Evolutionary conservation across 2,329 filamentous ascomycete species (phyloP), one percentile per base, ranked within the genome.

Genomic region (Trichoderma endophyticum): DNA sequence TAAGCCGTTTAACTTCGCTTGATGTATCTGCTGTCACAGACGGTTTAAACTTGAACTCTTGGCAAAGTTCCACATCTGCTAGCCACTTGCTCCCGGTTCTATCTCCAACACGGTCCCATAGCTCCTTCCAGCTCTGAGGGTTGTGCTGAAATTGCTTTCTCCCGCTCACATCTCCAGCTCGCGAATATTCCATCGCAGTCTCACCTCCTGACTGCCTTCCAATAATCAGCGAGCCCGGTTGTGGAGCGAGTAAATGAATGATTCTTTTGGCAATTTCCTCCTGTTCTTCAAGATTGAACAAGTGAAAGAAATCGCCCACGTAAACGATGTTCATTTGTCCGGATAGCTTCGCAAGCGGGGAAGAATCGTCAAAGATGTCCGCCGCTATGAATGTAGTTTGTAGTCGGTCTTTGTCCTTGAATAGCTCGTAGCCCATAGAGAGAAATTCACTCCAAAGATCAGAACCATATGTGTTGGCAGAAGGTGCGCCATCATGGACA

Each of bases 401-500:
- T 0, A 65, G 18, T 12, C 43, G n/a, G 1, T 34, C 63, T 54
- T 65, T 24, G 3, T 65, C 63, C 5, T 34, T 65, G 28, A 65
- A 65, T 8, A 65, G 7, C 11, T 65, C 43, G 15, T 65, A 65
- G 6, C 63, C 63, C 7, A 65, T 56, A 7, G 63, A 65, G 9
- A 65, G 43, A 26, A 34, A 65, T 26, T 65, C 63, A 11, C 43
- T 30, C 63, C 63, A 65, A 4, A 65, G 63, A 36, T 65, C 63
- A 21, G 63, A 54, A 2, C 63, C 43, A 26, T 65, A 65, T 26
- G 63, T 54, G 18, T 65, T 65, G 63, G 2, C 28, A 65, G 63
- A 65, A 54, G 63, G 63, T 48, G 63, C 63, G n/a, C 63, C 43
- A 24, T 65, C 63, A 12, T 65, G 43, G 8, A 65, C 63, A 26